Percentiles rank a stretch among this genome's conserved stretches.
phyloP scores from a whole-genome alignment of 441 rosid genomes.

The Capsella rubella region DNA sequence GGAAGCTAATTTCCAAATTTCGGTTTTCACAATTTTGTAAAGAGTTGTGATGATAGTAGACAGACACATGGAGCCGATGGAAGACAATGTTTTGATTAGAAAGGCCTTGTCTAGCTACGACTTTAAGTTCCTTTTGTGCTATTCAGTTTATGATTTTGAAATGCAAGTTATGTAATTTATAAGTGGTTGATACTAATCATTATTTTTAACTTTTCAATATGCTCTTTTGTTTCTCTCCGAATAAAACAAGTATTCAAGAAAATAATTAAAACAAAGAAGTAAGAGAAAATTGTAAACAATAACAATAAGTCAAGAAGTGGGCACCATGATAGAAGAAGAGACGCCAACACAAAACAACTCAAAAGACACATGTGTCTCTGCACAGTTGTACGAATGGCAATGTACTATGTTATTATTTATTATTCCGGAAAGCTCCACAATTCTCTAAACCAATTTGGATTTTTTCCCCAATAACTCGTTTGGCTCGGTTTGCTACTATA shows the following conservation, averaged over 20 bases:
- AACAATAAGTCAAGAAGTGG: conserved; percentile 27
- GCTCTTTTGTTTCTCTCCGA: background rate
- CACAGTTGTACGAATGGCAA: conserved; percentile 24
- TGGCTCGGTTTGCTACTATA: conserved; percentile 10
- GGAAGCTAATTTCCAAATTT: conserved; percentile 44
- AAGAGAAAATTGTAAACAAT: background rate
- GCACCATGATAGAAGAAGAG: conserved; percentile 13
- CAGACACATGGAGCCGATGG: conserved; percentile 56
- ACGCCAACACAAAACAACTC: conserved; percentile 31
- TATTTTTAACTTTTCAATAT: background rate
- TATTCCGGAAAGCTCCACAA: conserved; percentile 29
- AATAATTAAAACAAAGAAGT: background rate
- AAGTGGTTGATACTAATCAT: background rate
- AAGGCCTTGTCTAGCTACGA: conserved; percentile 35
- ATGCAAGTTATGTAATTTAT: background rate
- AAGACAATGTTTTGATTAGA: conserved; percentile 41
- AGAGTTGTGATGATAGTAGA: conserved; percentile 41
- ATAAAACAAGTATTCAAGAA: conserved; percentile 11
- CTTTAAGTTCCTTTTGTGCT: conserved; percentile 44
- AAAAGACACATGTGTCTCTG: conserved; percentile 33
- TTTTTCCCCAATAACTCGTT: background rate
- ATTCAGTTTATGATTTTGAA: background rate
- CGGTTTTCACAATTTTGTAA: conserved; percentile 39
- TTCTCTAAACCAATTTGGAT: conserved; percentile 14
- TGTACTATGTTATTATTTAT: conserved; percentile 35